phyloP scores from a whole-genome alignment of 2,329 filamentous ascomycete species.

The Cytospora piceicola region DNA sequence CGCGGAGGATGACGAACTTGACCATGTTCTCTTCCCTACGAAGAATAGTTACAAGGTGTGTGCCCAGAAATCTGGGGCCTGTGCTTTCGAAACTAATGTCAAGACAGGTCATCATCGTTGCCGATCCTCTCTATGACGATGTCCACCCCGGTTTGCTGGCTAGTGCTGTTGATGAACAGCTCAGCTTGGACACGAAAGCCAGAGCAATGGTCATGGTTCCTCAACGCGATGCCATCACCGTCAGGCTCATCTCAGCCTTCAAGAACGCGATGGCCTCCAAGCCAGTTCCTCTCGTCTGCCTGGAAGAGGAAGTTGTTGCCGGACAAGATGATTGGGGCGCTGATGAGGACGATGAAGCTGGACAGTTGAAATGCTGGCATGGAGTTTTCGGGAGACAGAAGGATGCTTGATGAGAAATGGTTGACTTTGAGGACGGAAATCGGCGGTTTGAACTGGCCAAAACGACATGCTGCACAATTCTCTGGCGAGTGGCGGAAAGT shows the following conservation, averaged over 20 bases:
- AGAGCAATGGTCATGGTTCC: slow-evolving; percentile 82
- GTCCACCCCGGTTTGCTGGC: slow-evolving; percentile 78
- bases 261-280: slow-evolving; percentile 61
- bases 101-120: slow-evolving; percentile 73
- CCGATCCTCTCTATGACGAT: slow-evolving; percentile 86
- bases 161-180: slow-evolving; percentile 69
- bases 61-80: slow-evolving; percentile 14
- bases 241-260: slow-evolving; percentile 66
- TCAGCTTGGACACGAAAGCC: slow-evolving; percentile 60
- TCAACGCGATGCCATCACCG: slow-evolving; percentile 69
- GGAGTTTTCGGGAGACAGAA: slow-evolving; percentile 55
- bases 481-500: neutral
- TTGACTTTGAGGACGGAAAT: neutral
- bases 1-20: slow-evolving; percentile 51
- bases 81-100: slow-evolving; percentile 26
- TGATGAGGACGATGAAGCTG: slow-evolving; percentile 46
- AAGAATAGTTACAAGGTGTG: slow-evolving; percentile 57
- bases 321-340: slow-evolving; percentile 76
- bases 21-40: slow-evolving; percentile 49
- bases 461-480: neutral
- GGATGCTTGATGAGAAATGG: neutral
- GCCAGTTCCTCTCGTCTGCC: slow-evolving; percentile 50
- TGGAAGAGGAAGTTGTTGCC: slow-evolving; percentile 65
- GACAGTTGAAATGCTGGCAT: slow-evolving; percentile 68
- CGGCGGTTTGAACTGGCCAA: neutral